Conservation (phyloP, 139 green algal genomes). For the Coelastrella sp. region DNA sequence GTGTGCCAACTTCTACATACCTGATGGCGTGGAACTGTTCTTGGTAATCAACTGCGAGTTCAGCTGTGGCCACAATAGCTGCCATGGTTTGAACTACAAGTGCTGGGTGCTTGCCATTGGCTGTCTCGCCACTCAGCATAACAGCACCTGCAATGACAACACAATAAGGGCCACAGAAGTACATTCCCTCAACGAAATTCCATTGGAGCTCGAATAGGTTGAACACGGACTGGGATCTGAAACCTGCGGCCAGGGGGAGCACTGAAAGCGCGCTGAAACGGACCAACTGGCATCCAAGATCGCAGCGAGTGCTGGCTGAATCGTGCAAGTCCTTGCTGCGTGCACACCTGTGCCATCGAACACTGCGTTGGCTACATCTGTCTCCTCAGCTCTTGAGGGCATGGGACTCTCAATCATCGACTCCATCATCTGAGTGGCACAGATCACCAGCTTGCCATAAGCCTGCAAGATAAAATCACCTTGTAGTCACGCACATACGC, state of each 20-base stretch:
- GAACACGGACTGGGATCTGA: too few relatives aligned
- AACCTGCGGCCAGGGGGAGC: too few relatives aligned
- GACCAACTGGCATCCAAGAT: too few relatives aligned
- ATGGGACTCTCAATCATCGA: conserved; percentile 68
- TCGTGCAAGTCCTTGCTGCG: neutral
- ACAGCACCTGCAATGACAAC: conserved; percentile 2
- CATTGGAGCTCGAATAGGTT: too few relatives aligned
- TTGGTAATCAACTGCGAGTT: conserved; percentile 69
- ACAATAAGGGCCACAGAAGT: too few relatives aligned
- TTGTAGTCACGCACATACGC: neutral
- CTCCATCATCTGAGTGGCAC: conserved; percentile 66
- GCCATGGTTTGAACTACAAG: conserved; percentile 66
- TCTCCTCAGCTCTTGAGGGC: conserved; percentile 76
- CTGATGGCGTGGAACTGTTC: conserved; percentile 67
- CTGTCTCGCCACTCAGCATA: conserved; percentile 77
- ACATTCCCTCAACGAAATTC: too few relatives aligned
- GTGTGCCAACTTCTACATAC: neutral
- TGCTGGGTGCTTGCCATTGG: conserved; percentile 62
- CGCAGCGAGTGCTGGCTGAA: too few relatives aligned
- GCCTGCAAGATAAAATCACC: conserved; percentile 46
- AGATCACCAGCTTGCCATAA: conserved; percentile 57
- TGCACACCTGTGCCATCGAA: conserved; percentile 66
- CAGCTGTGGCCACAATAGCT: conserved; percentile 73
- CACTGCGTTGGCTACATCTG: conserved; percentile 77
- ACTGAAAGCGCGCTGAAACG: too few relatives aligned